These are phyloP conservation scores for Areca catechu DNA, from an alignment of 176 grass and related monocot genomes.

Conservation along the genomic window DNA sequence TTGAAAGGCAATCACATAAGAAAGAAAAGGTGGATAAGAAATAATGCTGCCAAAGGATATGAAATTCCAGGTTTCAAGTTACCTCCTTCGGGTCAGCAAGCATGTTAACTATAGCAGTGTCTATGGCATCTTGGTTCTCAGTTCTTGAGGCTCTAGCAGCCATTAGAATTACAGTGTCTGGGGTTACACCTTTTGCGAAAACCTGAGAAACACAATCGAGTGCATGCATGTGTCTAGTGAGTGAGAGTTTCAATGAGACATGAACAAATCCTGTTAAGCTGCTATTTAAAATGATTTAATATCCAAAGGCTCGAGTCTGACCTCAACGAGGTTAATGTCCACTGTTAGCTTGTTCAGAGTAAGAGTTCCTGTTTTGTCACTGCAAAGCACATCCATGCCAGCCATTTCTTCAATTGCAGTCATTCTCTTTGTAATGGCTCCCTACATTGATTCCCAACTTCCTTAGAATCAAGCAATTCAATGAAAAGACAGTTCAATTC, in stretches of 20 bases:
- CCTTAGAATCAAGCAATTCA: constrained; percentile 10
- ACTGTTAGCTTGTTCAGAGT: constrained; percentile 92
- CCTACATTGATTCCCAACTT: constrained; percentile 32
- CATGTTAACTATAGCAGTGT: constrained; percentile 88
- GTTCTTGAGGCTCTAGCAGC: constrained; percentile 77
- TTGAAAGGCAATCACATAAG: constrained; percentile 1
- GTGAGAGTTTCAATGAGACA: too few relatives aligned
- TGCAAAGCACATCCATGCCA: constrained; percentile 93
- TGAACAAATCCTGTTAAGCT: too few relatives aligned
- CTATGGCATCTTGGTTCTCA: constrained; percentile 96
- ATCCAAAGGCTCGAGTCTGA: neutral
- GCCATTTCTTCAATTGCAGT: constrained; percentile 98
- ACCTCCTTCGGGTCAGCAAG: constrained; percentile 93
- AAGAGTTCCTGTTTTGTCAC: constrained; percentile 82
- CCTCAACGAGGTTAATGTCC: constrained; percentile 82
- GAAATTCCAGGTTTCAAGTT: neutral
- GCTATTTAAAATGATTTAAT: too few relatives aligned
- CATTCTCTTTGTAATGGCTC: constrained; percentile 93
- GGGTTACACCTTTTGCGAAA: constrained; percentile 56
- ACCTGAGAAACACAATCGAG: constrained; percentile 35
- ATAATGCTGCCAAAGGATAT: too few relatives aligned
- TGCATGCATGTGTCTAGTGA: neutral
- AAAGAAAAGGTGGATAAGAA: neutral
- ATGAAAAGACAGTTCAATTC: neutral
- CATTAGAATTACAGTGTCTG: constrained; percentile 72